phyloP scores from a whole-genome alignment of 495 filamentous ascomycete species.

The Hypoxylon subgilvum region DNA sequence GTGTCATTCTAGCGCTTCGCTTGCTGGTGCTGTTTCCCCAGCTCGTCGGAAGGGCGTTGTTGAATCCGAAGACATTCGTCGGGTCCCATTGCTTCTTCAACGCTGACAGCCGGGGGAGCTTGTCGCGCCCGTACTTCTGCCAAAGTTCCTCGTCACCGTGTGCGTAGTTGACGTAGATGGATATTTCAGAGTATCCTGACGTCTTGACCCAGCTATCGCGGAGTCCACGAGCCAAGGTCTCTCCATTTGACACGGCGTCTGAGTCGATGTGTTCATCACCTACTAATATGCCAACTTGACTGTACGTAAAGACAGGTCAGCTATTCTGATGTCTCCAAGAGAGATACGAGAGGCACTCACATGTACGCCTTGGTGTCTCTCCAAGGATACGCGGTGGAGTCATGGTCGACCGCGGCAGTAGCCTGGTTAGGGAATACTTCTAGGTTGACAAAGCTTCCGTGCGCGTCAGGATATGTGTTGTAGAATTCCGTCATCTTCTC shows the following conservation, averaged over 20 bases:
- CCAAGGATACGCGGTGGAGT: constrained; percentile 44
- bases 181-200: constrained; percentile 35
- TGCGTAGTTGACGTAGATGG: constrained; percentile 45
- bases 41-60: too few relatives aligned
- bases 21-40: too few relatives aligned
- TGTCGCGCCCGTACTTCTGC: constrained; percentile 31
- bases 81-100: constrained; percentile 45
- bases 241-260: not conserved
- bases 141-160: constrained; percentile 47
- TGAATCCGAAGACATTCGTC: constrained; percentile 29
- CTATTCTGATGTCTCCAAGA: not conserved
- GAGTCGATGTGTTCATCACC: not conserved
- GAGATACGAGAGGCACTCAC: constrained; percentile 26
- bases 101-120: constrained; percentile 36
- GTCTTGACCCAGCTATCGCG: constrained; percentile 26
- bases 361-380: constrained; percentile 34
- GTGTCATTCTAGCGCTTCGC: too few relatives aligned
- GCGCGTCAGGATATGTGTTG: constrained; percentile 9
- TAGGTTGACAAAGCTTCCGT: constrained; percentile 17
- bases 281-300: not conserved
- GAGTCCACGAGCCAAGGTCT: too few relatives aligned
- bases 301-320: not conserved
- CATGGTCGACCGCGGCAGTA: constrained; percentile 25
- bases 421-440: constrained; percentile 44
- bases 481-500: constrained; percentile 23